Percentiles rank a stretch among this genome's conserved stretches.
Conservation (phyloP, 805 yeast genomes). For the Barnettozyma sp. region DNA sequence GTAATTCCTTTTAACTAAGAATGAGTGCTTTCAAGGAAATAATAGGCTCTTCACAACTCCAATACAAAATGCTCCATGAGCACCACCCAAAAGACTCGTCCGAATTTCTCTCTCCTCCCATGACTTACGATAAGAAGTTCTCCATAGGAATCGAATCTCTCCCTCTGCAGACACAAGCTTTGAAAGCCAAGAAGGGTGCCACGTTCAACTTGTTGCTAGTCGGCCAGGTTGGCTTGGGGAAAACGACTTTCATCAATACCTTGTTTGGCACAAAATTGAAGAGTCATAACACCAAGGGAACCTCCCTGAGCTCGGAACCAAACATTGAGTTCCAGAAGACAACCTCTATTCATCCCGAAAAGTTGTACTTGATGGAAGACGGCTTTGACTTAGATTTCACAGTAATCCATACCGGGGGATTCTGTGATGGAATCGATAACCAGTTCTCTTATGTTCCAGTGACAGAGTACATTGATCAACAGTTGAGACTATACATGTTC, state of each 20-base stretch:
- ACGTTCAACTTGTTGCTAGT: slow-evolving; percentile 76
- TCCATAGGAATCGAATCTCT: slow-evolving; percentile 24
- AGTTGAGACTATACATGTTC: slow-evolving; percentile 57
- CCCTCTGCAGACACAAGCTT: slow-evolving; percentile 26
- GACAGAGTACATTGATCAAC: slow-evolving; percentile 71
- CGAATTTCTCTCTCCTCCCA: background rate
- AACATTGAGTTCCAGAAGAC: slow-evolving; percentile 33
- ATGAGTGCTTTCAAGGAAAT: no score
- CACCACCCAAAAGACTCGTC: no score
- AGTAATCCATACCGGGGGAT: slow-evolving; percentile 70
- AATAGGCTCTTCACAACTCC: no score
- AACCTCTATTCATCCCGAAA: slow-evolving; percentile 28
- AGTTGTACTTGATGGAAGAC: slow-evolving; percentile 53
- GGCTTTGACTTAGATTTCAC: slow-evolving; percentile 53
- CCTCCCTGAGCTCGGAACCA: slow-evolving; percentile 30
- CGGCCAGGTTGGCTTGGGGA: slow-evolving; percentile 81
- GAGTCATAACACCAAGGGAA: slow-evolving; percentile 27
- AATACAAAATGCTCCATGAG: no score
- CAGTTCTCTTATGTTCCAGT: slow-evolving; percentile 61
- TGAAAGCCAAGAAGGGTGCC: slow-evolving; percentile 50
- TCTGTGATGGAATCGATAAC: slow-evolving; percentile 65
- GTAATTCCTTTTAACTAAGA: no score
- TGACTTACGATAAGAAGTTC: slow-evolving; percentile 7
- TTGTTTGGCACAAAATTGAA: slow-evolving; percentile 50
- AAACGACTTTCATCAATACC: slow-evolving; percentile 75